A percentile compares a stretch with the other conserved stretches of the same genome.
Evolutionary conservation across 1,284 basidiomycete genomes (phyloP).

Genomic region (Coniophora puteana): DNA sequence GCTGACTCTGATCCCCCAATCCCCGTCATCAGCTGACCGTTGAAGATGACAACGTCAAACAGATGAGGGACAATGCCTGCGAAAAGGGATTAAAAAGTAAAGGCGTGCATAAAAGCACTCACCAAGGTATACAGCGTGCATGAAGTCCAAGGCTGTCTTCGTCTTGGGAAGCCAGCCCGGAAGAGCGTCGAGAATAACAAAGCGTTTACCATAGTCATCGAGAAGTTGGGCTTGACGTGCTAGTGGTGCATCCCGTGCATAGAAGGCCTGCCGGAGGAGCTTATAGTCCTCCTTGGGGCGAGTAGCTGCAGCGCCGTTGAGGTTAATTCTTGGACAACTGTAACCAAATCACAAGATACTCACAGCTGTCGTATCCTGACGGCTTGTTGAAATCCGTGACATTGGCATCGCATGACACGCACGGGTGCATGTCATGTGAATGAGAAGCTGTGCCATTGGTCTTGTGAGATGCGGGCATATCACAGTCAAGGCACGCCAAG

Average conservation of each 20-base stretch:
- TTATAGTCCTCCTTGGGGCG: too few species aligned
- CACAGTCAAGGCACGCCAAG: too few species aligned
- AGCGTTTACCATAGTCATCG: background rate
- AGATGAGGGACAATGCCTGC: background rate
- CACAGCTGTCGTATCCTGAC: slow-evolving; percentile 3
- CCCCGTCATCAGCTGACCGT: background rate
- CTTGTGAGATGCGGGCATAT: slow-evolving; percentile 4
- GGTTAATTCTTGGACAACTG: too few species aligned
- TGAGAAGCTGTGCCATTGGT: slow-evolving; percentile 9
- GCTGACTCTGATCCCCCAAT: slow-evolving; percentile 5
- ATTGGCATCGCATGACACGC: background rate
- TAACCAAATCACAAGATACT: too few species aligned
- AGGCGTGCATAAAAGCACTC: slow-evolving; percentile 5
- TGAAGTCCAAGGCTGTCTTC: slow-evolving; percentile 1
- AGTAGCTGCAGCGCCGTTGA: too few species aligned
- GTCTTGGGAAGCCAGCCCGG: background rate
- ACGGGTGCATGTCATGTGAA: slow-evolving; percentile 4
- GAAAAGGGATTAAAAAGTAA: background rate
- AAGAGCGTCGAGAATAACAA: background rate
- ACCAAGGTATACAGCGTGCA: too few species aligned
- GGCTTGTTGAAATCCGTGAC: slow-evolving; percentile 1
- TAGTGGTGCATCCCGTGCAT: too few species aligned
- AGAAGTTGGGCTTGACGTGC: too few species aligned
- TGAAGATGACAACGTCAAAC: background rate
- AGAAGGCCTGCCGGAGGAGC: too few species aligned